phyloP scores from a whole-genome alignment of 257 asterid genomes.

The Solanum etuberosum region DNA sequence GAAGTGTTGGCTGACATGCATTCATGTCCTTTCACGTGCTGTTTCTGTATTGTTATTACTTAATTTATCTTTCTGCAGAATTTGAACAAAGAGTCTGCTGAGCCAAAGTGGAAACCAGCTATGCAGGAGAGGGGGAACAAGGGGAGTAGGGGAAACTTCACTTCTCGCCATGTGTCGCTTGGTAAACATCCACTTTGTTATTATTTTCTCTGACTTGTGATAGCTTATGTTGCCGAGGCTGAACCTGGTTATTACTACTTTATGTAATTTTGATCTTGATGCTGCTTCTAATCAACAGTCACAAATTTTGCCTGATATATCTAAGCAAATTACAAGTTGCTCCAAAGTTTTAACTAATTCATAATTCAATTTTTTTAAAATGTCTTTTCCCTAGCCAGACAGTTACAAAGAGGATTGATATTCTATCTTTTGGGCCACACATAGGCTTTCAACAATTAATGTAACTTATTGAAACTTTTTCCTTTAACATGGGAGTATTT shows the following conservation, averaged over 20 bases:
- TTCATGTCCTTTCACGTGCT: neutral
- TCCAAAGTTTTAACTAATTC: neutral
- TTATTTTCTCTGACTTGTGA: neutral
- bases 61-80: slow-evolving; percentile 25
- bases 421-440: neutral
- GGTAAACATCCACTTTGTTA: slow-evolving; percentile 26
- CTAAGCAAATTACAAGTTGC: neutral
- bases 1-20: neutral
- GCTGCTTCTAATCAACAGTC: neutral
- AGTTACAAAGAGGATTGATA: neutral
- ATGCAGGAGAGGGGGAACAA: slow-evolving; percentile 47
- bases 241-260: neutral
- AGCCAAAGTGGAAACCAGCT: slow-evolving; percentile 56
- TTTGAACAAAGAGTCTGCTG: slow-evolving; percentile 48
- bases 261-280: neutral
- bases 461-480: neutral
- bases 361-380: neutral
- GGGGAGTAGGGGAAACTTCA: slow-evolving; percentile 51
- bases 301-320: neutral
- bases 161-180: slow-evolving; percentile 35
- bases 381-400: neutral
- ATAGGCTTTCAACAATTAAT: neutral
- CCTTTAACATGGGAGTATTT: neutral
- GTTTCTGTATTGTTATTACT: neutral
- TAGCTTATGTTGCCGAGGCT: neutral